phyloP scores from a whole-genome alignment of 1,139 yeast species.

The Nematodospora anomalae region DNA sequence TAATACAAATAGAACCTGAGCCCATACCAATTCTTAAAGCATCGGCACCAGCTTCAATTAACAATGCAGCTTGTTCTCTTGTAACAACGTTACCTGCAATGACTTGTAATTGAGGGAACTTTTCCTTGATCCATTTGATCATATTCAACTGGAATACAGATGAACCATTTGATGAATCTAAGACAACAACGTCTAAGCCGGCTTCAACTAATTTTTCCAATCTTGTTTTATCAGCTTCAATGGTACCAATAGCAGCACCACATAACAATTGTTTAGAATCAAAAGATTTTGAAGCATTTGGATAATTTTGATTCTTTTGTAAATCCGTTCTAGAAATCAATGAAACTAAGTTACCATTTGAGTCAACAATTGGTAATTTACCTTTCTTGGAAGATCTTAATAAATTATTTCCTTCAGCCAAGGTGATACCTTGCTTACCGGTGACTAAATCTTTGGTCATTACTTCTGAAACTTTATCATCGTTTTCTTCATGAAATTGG shows the following conservation, averaged over 20 bases:
- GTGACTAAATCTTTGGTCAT: conserved; percentile 91
- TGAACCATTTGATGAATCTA: conserved; percentile 98
- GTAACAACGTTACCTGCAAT: conserved; percentile 99
- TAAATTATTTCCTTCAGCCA: conserved; percentile 84
- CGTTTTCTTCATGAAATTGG: conserved; percentile 83
- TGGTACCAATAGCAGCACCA: conserved; percentile 98
- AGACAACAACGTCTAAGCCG: conserved; percentile 93
- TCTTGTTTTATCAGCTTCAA: conserved; percentile 85
- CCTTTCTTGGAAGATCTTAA: conserved; percentile 95
- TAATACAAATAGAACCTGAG: conserved; percentile 97
- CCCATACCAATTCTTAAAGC: conserved; percentile 99
- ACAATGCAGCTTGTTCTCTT: conserved; percentile 96
- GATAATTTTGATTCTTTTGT: conserved; percentile 92
- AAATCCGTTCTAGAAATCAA: conserved; percentile 93
- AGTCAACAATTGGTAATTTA: conserved; percentile 90
- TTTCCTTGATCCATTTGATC: conserved; percentile 87
- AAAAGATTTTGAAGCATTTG: conserved; percentile 91
- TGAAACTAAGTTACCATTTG: conserved; percentile 72
- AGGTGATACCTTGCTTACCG: conserved; percentile 77
- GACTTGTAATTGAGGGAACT: conserved; percentile 77
- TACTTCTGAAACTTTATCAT: conserved; percentile 64
- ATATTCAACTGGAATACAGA: conserved; percentile 91
- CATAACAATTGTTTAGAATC: conserved; percentile 93
- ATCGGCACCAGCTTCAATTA: conserved; percentile 96
- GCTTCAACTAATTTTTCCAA: conserved; percentile 84